Evolutionary conservation across 2,329 filamentous ascomycete genomes (phyloP), one percentile per base, ranked within the genome.

Genomic region (Pseudogymnoascus sp.): DNA sequence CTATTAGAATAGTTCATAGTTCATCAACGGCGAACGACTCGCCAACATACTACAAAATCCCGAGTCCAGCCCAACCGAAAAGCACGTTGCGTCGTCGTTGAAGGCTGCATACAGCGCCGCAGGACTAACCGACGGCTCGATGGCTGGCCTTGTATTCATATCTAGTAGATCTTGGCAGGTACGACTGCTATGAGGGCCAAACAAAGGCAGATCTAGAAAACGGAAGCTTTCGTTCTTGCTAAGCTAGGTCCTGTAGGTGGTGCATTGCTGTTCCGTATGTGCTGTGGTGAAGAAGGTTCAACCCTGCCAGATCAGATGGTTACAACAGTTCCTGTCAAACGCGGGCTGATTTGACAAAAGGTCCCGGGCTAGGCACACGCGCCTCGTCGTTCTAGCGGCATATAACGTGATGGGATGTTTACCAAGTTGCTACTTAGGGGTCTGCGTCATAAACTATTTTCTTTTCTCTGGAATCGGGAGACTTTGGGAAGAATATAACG

Each of bases 111-210:
- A 96, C 38, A 97, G 83, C 10, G 92, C 93, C 65, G 87, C 83
- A 4, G 89, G 88, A 62, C 87, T 85, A 47, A 82, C 83, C 17
- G 90, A 86, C 61, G 86, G 85, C 78, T 96, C 91, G 72, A 97
- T 91, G 64, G 90, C 85, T 62, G 89, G 89, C 65, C 93, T 84
- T 47, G 92, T 96, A 75, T 97, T 95, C 95, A 97, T 99, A 62
- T 66, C 79, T 72, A 61, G 19, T 57, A 57, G 28, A 57, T 15
- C 50, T 57, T 57, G 50, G 50, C 50, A 57, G 50, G 28, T 57
- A 57, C 50, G 28, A 33, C 50, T 21, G 50, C 28, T 19, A 15
- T 19, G 28, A 33, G 17, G 17, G 17, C 28, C 33, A 57, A 57
- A 57, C 50, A 57, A 57, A 57, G n/a, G 11, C 28, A 33, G 33